phyloP scores from a whole-genome alignment of 371 early-diverging fungal genomes.

The Mucor mucedo region DNA sequence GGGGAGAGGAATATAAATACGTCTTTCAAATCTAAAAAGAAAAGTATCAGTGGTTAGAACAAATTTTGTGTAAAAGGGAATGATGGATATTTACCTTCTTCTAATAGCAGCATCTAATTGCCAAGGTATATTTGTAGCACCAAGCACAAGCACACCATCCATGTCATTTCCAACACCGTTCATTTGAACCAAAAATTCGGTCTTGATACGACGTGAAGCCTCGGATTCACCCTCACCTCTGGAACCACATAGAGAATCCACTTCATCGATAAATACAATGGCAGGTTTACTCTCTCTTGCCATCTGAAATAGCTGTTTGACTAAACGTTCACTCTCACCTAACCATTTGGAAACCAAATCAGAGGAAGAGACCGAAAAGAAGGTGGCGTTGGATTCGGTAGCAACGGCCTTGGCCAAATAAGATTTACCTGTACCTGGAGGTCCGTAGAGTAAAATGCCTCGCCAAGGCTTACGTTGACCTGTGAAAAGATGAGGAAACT shows the following conservation, averaged over 20 bases:
- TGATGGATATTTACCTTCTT: constrained; percentile 40
- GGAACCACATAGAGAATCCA: constrained; percentile 93
- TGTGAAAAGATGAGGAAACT: constrained; percentile 96
- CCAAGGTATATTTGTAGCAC: constrained; percentile 98
- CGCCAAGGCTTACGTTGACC: constrained; percentile 95
- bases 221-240: constrained; percentile 97
- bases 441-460: constrained; percentile 98
- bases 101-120: constrained; percentile 92
- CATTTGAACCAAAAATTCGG: constrained; percentile 98
- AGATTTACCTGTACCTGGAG: constrained; percentile 98
- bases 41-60: too few species aligned
- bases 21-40: constrained; percentile 81
- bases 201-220: constrained; percentile 89
- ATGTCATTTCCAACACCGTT: constrained; percentile 97
- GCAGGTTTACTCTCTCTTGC: constrained; percentile 92
- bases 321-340: constrained; percentile 95
- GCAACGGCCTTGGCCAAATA: constrained; percentile 98
- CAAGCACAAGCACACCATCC: constrained; percentile 91
- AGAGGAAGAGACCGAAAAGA: constrained; percentile 94
- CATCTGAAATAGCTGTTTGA: constrained; percentile 92
- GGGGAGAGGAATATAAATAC: constrained; percentile 96
- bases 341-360: constrained; percentile 97
- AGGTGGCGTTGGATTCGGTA: constrained; percentile 94
- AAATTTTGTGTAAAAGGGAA: too few species aligned
- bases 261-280: constrained; percentile 98